Conservation (phyloP, 2,329 filamentous ascomycete genomes). For the Xylaria multiplex region DNA sequence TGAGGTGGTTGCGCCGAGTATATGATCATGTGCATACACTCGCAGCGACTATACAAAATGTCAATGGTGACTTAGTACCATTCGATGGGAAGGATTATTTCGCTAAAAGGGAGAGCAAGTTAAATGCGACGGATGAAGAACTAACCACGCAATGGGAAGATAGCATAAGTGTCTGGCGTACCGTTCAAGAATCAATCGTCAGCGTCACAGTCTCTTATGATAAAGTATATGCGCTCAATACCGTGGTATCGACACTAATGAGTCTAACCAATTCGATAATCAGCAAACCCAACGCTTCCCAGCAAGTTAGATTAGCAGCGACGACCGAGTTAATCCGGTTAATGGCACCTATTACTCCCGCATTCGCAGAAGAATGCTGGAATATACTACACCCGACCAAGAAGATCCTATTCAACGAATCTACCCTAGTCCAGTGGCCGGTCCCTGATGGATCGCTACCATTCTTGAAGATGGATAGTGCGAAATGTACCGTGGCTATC, state of each 20-base stretch:
- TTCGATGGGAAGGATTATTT: slow-evolving; percentile 53
- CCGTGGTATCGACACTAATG: slow-evolving; percentile 84
- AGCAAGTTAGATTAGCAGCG: slow-evolving; percentile 59
- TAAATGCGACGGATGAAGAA: slow-evolving; percentile 47
- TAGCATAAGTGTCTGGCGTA: slow-evolving; percentile 67
- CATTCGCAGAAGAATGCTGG: slow-evolving; percentile 86
- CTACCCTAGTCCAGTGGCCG: slow-evolving; percentile 66
- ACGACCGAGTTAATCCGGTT: slow-evolving; percentile 71
- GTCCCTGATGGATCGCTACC: slow-evolving; percentile 60
- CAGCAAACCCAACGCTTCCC: slow-evolving; percentile 56
- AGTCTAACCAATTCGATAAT: slow-evolving; percentile 77
- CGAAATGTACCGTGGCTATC: slow-evolving; percentile 75
- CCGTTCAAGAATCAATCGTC: slow-evolving; percentile 72
- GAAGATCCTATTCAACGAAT: slow-evolving; percentile 55
- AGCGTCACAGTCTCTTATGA: slow-evolving; percentile 76
- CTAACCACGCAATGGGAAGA: slow-evolving; percentile 54
- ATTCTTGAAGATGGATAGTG: slow-evolving; percentile 60
- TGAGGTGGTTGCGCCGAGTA: slow-evolving; percentile 80
- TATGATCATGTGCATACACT: slow-evolving; percentile 63
- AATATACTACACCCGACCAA: slow-evolving; percentile 59
- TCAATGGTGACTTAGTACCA: background rate
- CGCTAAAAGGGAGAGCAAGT: slow-evolving; percentile 46
- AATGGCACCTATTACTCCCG: slow-evolving; percentile 82
- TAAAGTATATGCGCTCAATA: slow-evolving; percentile 81
- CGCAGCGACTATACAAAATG: slow-evolving; percentile 25